Evolutionary conservation across 2,329 filamentous ascomycete genomes (phyloP).

Genomic region (Coniochaeta prunicola): DNA sequence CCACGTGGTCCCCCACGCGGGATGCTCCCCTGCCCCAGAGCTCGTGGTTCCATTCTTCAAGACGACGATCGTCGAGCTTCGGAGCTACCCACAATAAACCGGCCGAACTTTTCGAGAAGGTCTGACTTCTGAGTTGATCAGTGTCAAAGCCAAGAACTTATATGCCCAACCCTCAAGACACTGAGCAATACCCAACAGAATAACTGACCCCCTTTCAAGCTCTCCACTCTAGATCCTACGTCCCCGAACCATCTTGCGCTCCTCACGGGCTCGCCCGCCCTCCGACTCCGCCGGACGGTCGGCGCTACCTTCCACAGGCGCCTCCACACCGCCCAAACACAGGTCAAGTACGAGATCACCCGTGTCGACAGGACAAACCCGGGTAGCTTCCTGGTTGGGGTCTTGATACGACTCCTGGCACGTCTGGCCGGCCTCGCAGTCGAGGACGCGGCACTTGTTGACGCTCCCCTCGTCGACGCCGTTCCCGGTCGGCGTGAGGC

Average conservation of each 20-base stretch:
- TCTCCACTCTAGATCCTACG: background rate
- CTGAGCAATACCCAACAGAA: background rate
- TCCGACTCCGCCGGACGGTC: background rate
- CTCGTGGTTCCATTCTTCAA: too few relatives aligned
- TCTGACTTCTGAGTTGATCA: too few relatives aligned
- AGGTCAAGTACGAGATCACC: conserved; percentile 8
- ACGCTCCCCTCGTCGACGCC: conserved; percentile 4
- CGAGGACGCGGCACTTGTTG: conserved; percentile 4
- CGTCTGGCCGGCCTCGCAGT: conserved; percentile 4
- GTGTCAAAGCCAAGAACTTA: too few relatives aligned
- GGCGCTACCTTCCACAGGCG: background rate
- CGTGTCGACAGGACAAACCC: conserved; percentile 5
- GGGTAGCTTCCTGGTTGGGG: conserved; percentile 5
- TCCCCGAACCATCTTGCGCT: background rate
- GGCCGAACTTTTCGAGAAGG: too few relatives aligned
- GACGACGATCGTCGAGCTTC: too few relatives aligned
- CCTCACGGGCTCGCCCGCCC: background rate
- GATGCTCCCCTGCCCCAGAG: too few relatives aligned
- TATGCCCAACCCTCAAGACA: too few relatives aligned
- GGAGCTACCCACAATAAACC: too few relatives aligned
- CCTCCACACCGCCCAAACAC: conserved; percentile 4
- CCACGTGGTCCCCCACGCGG: too few relatives aligned
- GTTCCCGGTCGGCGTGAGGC: conserved; percentile 5
- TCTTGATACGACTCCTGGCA: conserved; percentile 8
- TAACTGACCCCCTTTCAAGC: background rate